phyloP scores from a whole-genome alignment of 352 stramenopile species.

The Halophytophthora batemanensis region DNA sequence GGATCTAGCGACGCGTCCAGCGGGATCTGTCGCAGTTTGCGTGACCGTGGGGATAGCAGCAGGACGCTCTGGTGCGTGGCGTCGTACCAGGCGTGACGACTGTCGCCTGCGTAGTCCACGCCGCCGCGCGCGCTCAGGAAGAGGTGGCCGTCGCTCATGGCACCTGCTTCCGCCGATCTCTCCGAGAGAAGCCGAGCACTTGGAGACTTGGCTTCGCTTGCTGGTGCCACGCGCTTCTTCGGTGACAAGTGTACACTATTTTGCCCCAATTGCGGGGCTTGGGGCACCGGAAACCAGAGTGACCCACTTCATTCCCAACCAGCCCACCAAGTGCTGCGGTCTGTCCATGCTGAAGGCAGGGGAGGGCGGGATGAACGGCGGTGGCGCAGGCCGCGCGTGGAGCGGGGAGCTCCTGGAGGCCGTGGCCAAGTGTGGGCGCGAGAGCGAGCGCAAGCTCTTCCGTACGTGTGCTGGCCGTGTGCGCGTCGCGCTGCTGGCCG shows the following conservation, averaged over 20 bases:
- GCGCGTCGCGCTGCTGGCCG: not conserved
- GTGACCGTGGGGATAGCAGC: constrained; percentile 31
- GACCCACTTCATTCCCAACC: too few relatives aligned
- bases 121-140: constrained; percentile 49
- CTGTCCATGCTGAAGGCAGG: too few relatives aligned
- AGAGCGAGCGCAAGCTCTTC: constrained; percentile 48
- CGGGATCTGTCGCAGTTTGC: constrained; percentile 38
- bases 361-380: not conserved
- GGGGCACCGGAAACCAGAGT: too few relatives aligned
- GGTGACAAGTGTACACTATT: too few relatives aligned
- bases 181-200: not conserved
- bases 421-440: constrained; percentile 46
- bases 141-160: constrained; percentile 54
- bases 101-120: constrained; percentile 37
- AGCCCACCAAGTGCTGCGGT: too few relatives aligned
- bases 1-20: constrained; percentile 36
- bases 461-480: constrained; percentile 29
- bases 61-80: constrained; percentile 49
- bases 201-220: too few relatives aligned
- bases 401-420: constrained; percentile 35
- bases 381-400: too few relatives aligned
- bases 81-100: constrained; percentile 48
- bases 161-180: too few relatives aligned
- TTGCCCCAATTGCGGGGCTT: not conserved
- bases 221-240: too few relatives aligned